phyloP scores from a whole-genome alignment of 108 stramenopile species.

The Cyclotella cryptica region DNA sequence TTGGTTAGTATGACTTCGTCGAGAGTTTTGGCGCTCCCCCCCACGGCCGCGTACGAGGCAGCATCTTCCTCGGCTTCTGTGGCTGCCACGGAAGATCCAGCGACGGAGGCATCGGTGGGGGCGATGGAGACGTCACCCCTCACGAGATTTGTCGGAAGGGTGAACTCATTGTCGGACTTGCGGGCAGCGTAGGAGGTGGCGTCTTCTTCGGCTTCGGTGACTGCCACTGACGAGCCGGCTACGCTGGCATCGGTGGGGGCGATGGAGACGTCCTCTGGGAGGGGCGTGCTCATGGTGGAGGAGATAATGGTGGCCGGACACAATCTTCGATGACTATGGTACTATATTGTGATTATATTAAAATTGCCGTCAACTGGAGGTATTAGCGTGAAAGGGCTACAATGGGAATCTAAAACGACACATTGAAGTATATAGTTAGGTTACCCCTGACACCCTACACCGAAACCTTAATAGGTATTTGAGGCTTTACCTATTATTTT shows the following conservation, averaged over 20 bases:
- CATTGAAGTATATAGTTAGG: no score
- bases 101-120: constrained; percentile 31
- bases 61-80: constrained; percentile 45
- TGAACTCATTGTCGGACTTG: neutral
- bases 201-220: constrained; percentile 45
- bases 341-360: no score
- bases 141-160: neutral
- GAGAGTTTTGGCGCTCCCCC: neutral
- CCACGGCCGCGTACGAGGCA: neutral
- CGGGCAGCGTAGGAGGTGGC: constrained; percentile 1
- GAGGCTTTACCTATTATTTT: no score
- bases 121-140: constrained; percentile 8
- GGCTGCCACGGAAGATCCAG: constrained; percentile 41
- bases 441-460: no score
- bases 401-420: no score
- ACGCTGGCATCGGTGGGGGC: constrained; percentile 32
- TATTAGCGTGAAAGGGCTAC: no score
- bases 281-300: neutral
- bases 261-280: neutral
- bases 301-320: neutral
- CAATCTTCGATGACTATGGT: neutral
- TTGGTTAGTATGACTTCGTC: constrained; percentile 19
- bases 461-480: no score
- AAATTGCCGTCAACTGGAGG: no score
- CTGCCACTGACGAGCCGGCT: constrained; percentile 42